These are phyloP conservation scores for Leccinum angustisporum DNA, from an alignment of 1,284 basidiomycete species.

Conservation along the genomic window DNA sequence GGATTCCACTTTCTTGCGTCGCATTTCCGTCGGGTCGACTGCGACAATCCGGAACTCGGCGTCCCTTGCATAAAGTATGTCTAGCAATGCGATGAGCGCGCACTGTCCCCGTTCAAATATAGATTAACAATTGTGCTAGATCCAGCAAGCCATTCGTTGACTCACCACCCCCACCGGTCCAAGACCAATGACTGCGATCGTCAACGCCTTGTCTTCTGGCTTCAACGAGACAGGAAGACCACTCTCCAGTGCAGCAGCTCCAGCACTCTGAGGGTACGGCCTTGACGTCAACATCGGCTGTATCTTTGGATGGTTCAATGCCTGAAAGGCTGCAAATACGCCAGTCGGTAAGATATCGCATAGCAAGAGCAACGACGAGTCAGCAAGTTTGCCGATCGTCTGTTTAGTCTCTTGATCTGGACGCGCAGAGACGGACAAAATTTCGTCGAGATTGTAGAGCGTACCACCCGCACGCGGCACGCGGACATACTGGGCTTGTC, in stretches of 20 bases:
- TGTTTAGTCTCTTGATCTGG: constrained; percentile 34
- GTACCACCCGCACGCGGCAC: constrained; percentile 81
- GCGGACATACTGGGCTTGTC: constrained; percentile 85
- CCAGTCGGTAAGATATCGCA: constrained; percentile 82
- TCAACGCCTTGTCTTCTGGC: constrained; percentile 51
- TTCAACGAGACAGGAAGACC: constrained; percentile 27
- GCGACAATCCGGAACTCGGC: constrained; percentile 57
- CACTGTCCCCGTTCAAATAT: constrained; percentile 42
- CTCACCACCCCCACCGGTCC: constrained; percentile 73
- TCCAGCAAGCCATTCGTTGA: background rate
- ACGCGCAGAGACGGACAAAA: constrained; percentile 37
- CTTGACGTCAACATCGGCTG: constrained; percentile 53
- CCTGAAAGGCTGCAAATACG: constrained; percentile 73
- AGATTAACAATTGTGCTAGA: background rate
- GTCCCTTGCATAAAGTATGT: constrained; percentile 49
- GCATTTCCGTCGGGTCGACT: constrained; percentile 56
- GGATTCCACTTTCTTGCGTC: constrained; percentile 56
- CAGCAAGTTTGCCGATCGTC: constrained; percentile 45
- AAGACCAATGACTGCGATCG: constrained; percentile 66
- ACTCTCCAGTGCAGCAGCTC: constrained; percentile 19
- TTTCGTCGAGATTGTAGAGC: constrained; percentile 62
- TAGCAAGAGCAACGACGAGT: constrained; percentile 69
- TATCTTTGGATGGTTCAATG: constrained; percentile 69
- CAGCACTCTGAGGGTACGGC: constrained; percentile 54
- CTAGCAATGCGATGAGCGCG: constrained; percentile 61